phyloP scores from a whole-genome alignment of 2,329 filamentous ascomycete species.

The Parastagonospora avenae region DNA sequence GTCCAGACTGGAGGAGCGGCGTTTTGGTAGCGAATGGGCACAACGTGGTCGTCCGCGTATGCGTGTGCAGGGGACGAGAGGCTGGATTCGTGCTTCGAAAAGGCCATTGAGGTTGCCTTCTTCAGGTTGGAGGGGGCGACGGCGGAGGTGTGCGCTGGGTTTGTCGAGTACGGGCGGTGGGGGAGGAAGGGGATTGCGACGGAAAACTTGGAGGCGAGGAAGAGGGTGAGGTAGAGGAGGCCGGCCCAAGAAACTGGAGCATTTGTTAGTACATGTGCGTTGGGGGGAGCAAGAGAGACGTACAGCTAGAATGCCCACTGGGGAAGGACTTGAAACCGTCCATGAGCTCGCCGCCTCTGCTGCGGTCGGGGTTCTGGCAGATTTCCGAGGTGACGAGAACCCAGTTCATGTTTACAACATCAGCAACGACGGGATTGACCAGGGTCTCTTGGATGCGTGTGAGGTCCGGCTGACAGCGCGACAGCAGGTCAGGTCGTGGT shows the following conservation, averaged over 20 bases:
- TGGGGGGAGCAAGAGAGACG: slow-evolving; percentile 23
- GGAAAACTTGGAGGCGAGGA: slow-evolving; percentile 81
- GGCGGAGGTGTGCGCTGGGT: slow-evolving; percentile 57
- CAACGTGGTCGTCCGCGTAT: slow-evolving; percentile 40
- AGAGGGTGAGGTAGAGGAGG: slow-evolving; percentile 83
- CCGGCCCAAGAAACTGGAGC: slow-evolving; percentile 71
- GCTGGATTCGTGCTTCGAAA: slow-evolving; percentile 30
- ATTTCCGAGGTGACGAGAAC: slow-evolving; percentile 77
- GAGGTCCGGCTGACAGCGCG: slow-evolving; percentile 77
- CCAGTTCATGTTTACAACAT: slow-evolving; percentile 60
- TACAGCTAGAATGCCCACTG: slow-evolving; percentile 74
- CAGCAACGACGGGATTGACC: slow-evolving; percentile 64
- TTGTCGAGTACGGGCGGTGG: slow-evolving; percentile 52
- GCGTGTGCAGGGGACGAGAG: slow-evolving; percentile 15
- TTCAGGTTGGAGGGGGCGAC: slow-evolving; percentile 44
- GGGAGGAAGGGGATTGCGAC: slow-evolving; percentile 74
- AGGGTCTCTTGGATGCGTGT: slow-evolving; percentile 57
- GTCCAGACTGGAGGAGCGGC: slow-evolving; percentile 85
- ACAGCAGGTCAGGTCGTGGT: slow-evolving; percentile 67
- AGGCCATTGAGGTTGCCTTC: slow-evolving; percentile 24
- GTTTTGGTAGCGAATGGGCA: slow-evolving; percentile 70
- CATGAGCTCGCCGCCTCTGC: slow-evolving; percentile 59
- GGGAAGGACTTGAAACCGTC: slow-evolving; percentile 88
- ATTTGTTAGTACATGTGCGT: not conserved
- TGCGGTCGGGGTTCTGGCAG: slow-evolving; percentile 67